Evolutionary conservation across 768 basidiomycete genomes (phyloP).

Genomic region (Leucosporidium scottii): DNA sequence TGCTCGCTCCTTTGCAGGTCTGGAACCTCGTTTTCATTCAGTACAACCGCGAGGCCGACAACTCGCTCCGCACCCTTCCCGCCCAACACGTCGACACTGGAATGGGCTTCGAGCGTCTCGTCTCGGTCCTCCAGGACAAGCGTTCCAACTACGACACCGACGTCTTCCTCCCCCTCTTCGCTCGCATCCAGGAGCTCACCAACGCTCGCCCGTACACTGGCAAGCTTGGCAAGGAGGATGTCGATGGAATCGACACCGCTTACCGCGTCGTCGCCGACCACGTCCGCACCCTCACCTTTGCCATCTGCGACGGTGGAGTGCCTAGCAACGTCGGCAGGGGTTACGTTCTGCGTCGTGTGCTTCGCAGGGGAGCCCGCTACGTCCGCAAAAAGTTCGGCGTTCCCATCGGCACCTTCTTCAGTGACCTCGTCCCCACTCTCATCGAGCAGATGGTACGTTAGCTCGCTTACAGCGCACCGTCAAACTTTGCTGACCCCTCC

Average conservation of each 20-base stretch:
- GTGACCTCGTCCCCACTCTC: slow-evolving; percentile 78
- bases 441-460: slow-evolving; percentile 73
- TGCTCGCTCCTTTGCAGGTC: slow-evolving; percentile 49
- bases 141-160: slow-evolving; percentile 98
- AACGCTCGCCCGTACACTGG: slow-evolving; percentile 81
- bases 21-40: slow-evolving; percentile 99
- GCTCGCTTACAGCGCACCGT: background rate
- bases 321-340: slow-evolving; percentile 95
- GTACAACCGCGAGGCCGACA: slow-evolving; percentile 89
- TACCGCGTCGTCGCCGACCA: slow-evolving; percentile 97
- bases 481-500: background rate
- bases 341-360: slow-evolving; percentile 89
- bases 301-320: slow-evolving; percentile 90
- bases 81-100: slow-evolving; percentile 96
- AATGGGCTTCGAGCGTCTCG: slow-evolving; percentile 97
- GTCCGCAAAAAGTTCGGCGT: slow-evolving; percentile 87
- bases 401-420: slow-evolving; percentile 85
- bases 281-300: slow-evolving; percentile 88
- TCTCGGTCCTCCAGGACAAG: slow-evolving; percentile 84
- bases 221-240: slow-evolving; percentile 89
- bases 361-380: slow-evolving; percentile 89
- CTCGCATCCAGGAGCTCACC: slow-evolving; percentile 76
- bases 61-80: slow-evolving; percentile 69
- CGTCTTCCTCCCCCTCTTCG: slow-evolving; percentile 82
- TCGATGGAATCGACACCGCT: slow-evolving; percentile 91